Base-by-base conservation (phyloP, 2,329 filamentous ascomycete species). In the Tetracladium maxilliforme region DNA sequence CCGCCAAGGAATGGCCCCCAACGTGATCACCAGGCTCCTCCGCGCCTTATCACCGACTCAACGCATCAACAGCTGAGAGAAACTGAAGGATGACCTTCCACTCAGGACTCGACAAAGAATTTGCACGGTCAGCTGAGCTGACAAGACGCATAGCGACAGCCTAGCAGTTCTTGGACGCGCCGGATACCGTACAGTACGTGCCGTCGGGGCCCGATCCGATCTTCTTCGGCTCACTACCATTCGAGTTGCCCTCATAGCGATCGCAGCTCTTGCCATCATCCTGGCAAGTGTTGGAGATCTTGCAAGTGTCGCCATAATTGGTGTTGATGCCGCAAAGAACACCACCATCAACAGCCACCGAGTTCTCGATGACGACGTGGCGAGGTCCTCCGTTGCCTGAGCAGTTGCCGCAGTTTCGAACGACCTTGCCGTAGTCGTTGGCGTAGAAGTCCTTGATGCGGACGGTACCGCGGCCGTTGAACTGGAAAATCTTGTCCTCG, bases 351-450 rank as follows among this genome's bases (percentile, higher is more conserved):
- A 44, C 41, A 31, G 51, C 51, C 21, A 47, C 48, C 30, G 57
- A 44, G 37, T 54, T 53, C 38, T 55, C 44, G 29, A 64, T 47
- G 30, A 58, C 44, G 27, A 60, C 48, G 33, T 51, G 45, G 30
- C 58, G 51, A n/a, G 47, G 36, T 28, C 50, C 48, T 26, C 49
- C 47, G 19, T 31, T 44, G 8, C 42, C 44, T 14, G 38, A 43
- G 45, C 58, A 64, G 47, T 64, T 63, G 16, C 60, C 61, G 37
- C 59, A 66, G 31, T 47, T 53, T 26, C 61, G 55, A 29, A 56
- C 56, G 10, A 65, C 42, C 35, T 64, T 65, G 24, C 59, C 61
- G 21, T 54, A 54, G 33, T 49, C 43, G 31, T 46, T 44, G 27
- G 52, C 51, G 22, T 47, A 52, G 37, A 56, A 64, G 33, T 54